phyloP scores from a whole-genome alignment of 2,329 filamentous ascomycete genomes.

The Microsporum canis region DNA sequence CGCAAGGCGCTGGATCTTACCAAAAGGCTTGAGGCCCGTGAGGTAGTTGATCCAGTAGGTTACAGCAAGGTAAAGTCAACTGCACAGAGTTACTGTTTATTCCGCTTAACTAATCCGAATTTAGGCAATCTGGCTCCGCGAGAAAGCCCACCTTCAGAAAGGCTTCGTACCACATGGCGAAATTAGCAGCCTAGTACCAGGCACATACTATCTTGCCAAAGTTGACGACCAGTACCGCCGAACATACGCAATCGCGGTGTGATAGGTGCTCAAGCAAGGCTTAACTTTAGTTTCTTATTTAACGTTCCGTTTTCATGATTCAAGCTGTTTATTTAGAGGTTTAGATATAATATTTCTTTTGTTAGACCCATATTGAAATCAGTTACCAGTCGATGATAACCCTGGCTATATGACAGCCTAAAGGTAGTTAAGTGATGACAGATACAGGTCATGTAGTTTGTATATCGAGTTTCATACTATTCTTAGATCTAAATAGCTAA shows the following conservation, averaged over 20 bases:
- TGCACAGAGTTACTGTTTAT: not conserved
- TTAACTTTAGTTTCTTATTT: not conserved
- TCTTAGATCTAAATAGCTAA: too few relatives aligned
- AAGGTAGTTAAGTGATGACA: too few relatives aligned
- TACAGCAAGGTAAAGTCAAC: constrained; percentile 57
- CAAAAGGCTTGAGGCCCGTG: constrained; percentile 54
- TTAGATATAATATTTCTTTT: not conserved
- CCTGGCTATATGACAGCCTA: too few relatives aligned
- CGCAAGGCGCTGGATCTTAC: constrained; percentile 58
- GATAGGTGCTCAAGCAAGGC: constrained; percentile 8
- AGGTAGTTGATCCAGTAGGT: constrained; percentile 54
- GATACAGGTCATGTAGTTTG: too few relatives aligned
- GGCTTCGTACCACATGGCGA: constrained; percentile 60
- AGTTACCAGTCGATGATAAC: too few relatives aligned
- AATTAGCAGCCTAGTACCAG: constrained; percentile 51
- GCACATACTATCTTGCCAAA: constrained; percentile 67
- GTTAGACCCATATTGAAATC: not conserved
- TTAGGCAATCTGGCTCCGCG: constrained; percentile 67
- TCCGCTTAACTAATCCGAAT: not conserved
- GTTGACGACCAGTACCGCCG: constrained; percentile 81
- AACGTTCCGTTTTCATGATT: not conserved
- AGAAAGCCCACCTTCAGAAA: constrained; percentile 75
- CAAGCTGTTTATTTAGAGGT: not conserved
- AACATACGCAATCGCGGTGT: constrained; percentile 59
- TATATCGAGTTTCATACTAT: too few relatives aligned